These are phyloP conservation scores for Lathyrus sativus DNA, from an alignment of 306 rosid species.

Conservation along the genomic window DNA sequence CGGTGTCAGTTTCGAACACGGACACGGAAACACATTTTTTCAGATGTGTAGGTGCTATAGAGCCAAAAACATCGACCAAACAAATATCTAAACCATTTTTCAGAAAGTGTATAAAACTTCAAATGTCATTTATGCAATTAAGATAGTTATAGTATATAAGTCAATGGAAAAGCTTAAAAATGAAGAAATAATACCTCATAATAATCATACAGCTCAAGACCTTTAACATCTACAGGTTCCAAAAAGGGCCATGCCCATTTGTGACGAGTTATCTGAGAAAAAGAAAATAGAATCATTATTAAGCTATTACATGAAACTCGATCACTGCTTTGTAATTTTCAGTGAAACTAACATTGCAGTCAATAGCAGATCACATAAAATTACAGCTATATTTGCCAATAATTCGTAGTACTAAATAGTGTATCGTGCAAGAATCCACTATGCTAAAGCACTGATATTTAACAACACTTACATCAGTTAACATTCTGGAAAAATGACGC, in stretches of 20 bases:
- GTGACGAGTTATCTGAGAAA: constrained; percentile 69
- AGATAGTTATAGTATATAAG: constrained; percentile 14
- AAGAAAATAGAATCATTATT: constrained; percentile 6
- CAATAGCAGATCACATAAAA: too few species aligned
- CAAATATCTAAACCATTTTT: background rate
- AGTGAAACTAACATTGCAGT: too few species aligned
- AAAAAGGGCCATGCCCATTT: constrained; percentile 72
- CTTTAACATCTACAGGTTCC: constrained; percentile 89
- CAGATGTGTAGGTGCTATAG: too few species aligned
- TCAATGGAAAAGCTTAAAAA: background rate
- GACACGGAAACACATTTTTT: too few species aligned
- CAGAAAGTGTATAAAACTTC: background rate
- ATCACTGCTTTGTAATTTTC: too few species aligned
- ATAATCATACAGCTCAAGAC: constrained; percentile 77
- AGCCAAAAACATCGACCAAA: background rate
- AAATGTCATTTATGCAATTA: constrained; percentile 8
- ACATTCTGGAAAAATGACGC: constrained; percentile 58
- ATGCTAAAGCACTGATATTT: too few species aligned
- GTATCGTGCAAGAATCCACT: too few species aligned
- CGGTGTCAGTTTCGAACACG: too few species aligned
- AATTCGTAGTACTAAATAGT: background rate
- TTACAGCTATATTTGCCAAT: background rate
- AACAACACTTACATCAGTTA: constrained; percentile 56
- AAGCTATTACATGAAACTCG: constrained; percentile 1
- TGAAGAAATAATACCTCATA: constrained; percentile 54